A percentile compares a stretch with the other conserved stretches of the same genome.
These are phyloP conservation scores for Pinus taeda DNA, from an alignment of 75 land plant species.

Conservation along the genomic window DNA sequence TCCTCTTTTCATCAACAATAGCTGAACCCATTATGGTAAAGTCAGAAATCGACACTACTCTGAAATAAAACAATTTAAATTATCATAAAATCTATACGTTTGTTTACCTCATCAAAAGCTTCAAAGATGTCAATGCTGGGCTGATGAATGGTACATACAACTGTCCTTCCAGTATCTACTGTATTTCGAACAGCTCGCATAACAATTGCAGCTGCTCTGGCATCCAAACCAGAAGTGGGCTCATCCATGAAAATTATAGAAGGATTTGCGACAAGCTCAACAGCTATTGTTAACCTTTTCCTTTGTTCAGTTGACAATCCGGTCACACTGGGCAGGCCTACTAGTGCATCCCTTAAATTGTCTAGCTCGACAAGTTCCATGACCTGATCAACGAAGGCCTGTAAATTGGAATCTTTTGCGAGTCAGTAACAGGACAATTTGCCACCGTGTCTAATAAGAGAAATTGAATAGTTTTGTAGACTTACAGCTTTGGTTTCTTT, in stretches of 20 bases:
- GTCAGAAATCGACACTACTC: not conserved
- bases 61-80: conserved; percentile 1
- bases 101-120: conserved; percentile 77
- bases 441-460: not conserved
- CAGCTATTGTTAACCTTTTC: conserved; percentile 81
- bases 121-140: conserved; percentile 87
- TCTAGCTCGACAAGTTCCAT: conserved; percentile 81
- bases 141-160: conserved; percentile 83
- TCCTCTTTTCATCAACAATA: conserved; percentile 79
- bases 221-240: conserved; percentile 84
- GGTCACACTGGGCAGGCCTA: conserved; percentile 75
- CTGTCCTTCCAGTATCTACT: conserved; percentile 83
- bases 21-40: conserved; percentile 20
- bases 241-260: conserved; percentile 94
- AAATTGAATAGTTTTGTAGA: not conserved
- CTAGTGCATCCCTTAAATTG: conserved; percentile 60
- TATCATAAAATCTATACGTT: not conserved
- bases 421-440: not conserved
- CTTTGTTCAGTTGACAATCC: conserved; percentile 89
- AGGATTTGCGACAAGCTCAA: conserved; percentile 86
- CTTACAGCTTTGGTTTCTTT: conserved; percentile 55
- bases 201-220: conserved; percentile 84
- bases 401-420: not conserved
- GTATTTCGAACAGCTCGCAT: conserved; percentile 86
- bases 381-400: conserved; percentile 76